Evolutionary conservation across 2,329 filamentous ascomycete genomes (phyloP).

Genomic region (Hysterium pulicare): DNA sequence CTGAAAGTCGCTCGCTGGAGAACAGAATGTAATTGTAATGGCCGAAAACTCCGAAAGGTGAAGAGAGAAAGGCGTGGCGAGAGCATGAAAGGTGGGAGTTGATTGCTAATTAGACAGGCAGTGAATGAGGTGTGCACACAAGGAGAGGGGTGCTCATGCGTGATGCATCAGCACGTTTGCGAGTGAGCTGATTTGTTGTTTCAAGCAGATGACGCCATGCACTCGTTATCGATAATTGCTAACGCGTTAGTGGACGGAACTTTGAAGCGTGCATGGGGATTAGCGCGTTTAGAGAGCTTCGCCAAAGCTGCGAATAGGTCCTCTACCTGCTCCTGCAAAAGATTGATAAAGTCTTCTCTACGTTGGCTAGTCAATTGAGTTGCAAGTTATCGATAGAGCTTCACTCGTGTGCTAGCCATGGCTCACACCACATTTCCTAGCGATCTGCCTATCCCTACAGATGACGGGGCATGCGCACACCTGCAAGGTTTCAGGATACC

Average conservation of each 20-base stretch:
- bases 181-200: background rate
- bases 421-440: constrained; percentile 25
- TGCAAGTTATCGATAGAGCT: background rate
- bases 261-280: background rate
- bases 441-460: constrained; percentile 36
- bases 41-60: constrained; percentile 2
- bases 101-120: background rate
- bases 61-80: constrained; percentile 18
- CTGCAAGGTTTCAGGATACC: constrained; percentile 24
- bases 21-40: constrained; percentile 8
- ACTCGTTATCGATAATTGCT: background rate
- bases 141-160: background rate
- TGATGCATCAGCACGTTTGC: background rate
- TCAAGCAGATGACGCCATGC: background rate
- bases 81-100: constrained; percentile 9
- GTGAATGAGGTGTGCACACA: background rate
- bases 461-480: constrained; percentile 42
- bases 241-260: background rate
- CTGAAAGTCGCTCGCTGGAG: constrained; percentile 22
- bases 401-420: too few species aligned
- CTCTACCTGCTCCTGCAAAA: too few species aligned
- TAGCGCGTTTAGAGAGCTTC: background rate
- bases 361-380: too few species aligned
- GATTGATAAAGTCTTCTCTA: too few species aligned
- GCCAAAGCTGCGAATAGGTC: too few species aligned